Evolutionary conservation across 1,284 basidiomycete species (phyloP).

Genomic region (Cutaneotrichosporon dermatis): DNA sequence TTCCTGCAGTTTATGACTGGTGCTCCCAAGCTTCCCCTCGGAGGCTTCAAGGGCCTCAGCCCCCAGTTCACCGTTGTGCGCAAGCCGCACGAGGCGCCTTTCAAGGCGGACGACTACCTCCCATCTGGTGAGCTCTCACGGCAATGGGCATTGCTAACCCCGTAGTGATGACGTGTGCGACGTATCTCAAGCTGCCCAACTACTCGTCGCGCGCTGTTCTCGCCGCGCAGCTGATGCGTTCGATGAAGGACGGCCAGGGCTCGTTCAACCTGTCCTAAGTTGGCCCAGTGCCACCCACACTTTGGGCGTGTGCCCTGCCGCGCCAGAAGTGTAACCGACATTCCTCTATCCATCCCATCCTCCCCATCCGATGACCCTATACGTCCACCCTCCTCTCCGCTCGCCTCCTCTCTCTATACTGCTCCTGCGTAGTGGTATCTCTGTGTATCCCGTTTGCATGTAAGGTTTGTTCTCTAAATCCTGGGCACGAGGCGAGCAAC

Average conservation of each 20-base stretch:
- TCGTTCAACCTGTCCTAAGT: slow-evolving; percentile 86
- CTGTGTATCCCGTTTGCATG: slow-evolving; percentile 2
- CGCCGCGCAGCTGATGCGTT: slow-evolving; percentile 69
- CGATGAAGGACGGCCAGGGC: slow-evolving; percentile 84
- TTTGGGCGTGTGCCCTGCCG: too few species aligned
- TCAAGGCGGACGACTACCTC: slow-evolving; percentile 88
- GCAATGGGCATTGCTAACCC: neutral
- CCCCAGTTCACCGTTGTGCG: slow-evolving; percentile 94
- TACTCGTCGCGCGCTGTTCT: slow-evolving; percentile 80
- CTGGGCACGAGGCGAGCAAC: too few species aligned
- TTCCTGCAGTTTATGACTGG: slow-evolving; percentile 98
- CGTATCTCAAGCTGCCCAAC: slow-evolving; percentile 86
- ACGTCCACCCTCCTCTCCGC: too few species aligned
- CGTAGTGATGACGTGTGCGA: slow-evolving; percentile 20
- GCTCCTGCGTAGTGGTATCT: neutral
- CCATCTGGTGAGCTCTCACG: slow-evolving; percentile 72
- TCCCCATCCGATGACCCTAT: too few species aligned
- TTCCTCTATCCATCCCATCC: too few species aligned
- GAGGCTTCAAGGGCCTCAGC: slow-evolving; percentile 91
- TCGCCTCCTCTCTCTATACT: neutral
- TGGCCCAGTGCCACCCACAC: too few species aligned
- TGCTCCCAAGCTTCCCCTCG: slow-evolving; percentile 87
- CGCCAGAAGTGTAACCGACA: too few species aligned
- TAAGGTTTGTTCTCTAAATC: neutral
- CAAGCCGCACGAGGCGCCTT: slow-evolving; percentile 86